A percentile compares a stretch with the other conserved stretches of the same genome.
phyloP scores from a whole-genome alignment of 345 rosid genomes.

The Brassica napus region Da-Ae NC_063439.1:4396501-4397000 shows the following conservation, averaged over 20 bases:
- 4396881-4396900: conserved; percentile 28
- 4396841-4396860: conserved; percentile 23
- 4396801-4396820: conserved; percentile 38
- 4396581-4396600: conserved; percentile 52
- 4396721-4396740: conserved; percentile 41
- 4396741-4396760: conserved; percentile 55
- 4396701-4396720: not conserved
- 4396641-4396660: conserved; percentile 38
- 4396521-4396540: conserved; percentile 56
- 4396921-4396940: not conserved
- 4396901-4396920: conserved; percentile 17
- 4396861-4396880: conserved; percentile 22
- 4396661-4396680: conserved; percentile 41
- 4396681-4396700: not conserved
- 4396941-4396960: not conserved
- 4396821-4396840: conserved; percentile 41
- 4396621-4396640: conserved; percentile 63
- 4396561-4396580: conserved; percentile 53
- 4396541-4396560: conserved; percentile 68
- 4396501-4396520: conserved; percentile 54
- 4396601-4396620: conserved; percentile 59
- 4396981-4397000: not conserved
- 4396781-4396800: conserved; percentile 44
- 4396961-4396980: not conserved
- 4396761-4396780: conserved; percentile 34